phyloP scores from a whole-genome alignment of 148 eudicot genomes.

The Silene latifolia region DNA sequence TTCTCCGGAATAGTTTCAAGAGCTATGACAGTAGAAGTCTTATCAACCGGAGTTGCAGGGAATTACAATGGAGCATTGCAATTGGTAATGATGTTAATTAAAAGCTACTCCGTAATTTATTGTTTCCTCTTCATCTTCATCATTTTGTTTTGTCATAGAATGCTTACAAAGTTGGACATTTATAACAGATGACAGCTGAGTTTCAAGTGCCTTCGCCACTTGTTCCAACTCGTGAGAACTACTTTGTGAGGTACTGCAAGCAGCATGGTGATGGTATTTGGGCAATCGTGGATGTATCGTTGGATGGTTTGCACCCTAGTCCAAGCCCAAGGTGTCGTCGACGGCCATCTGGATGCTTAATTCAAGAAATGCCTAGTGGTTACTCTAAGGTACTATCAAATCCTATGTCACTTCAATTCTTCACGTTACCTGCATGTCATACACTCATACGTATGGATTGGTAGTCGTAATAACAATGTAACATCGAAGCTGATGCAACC shows the following conservation, averaged over 20 bases:
- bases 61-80: slow-evolving; percentile 90
- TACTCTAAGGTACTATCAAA: slow-evolving; percentile 66
- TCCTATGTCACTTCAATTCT: not conserved
- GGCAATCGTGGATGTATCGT: slow-evolving; percentile 88
- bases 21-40: slow-evolving; percentile 75
- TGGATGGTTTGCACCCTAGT: slow-evolving; percentile 65
- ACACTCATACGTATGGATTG: too few relatives aligned
- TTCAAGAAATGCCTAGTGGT: slow-evolving; percentile 86
- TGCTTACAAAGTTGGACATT: not conserved
- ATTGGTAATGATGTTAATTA: slow-evolving; percentile 49
- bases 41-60: slow-evolving; percentile 94
- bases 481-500: too few relatives aligned
- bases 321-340: slow-evolving; percentile 55
- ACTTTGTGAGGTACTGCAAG: slow-evolving; percentile 86
- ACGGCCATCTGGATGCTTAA: slow-evolving; percentile 88
- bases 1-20: slow-evolving; percentile 79
- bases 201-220: slow-evolving; percentile 85
- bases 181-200: slow-evolving; percentile 81
- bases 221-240: slow-evolving; percentile 85
- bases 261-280: slow-evolving; percentile 77
- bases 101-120: not conserved
- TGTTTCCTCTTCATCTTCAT: too few relatives aligned
- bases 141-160: not conserved
- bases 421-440: too few relatives aligned
- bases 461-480: too few relatives aligned